phyloP scores from a whole-genome alignment of 148 eudicot species.

The Euryodendron excelsum region DNA sequence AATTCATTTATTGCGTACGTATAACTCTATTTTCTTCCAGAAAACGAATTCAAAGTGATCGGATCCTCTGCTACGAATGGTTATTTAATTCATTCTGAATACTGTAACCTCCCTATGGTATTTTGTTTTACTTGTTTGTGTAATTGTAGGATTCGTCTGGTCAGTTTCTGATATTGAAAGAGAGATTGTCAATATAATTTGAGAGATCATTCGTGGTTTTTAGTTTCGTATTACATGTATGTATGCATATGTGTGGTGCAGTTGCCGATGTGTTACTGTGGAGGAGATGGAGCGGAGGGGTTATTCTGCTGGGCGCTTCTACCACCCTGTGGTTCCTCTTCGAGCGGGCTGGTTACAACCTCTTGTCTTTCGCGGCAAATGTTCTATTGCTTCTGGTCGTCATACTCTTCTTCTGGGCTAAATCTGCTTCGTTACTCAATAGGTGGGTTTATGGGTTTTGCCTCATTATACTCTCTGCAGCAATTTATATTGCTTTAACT shows the following conservation, averaged over 20 bases:
- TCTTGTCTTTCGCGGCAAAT: conserved; percentile 59
- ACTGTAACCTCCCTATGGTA: not conserved
- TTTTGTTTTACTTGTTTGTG: not conserved
- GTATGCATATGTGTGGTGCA: conserved; percentile 23
- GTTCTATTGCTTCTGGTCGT: conserved; percentile 64
- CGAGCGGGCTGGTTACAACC: conserved; percentile 61
- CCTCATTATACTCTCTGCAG: not conserved
- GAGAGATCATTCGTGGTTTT: not conserved
- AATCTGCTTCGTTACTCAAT: conserved; percentile 87
- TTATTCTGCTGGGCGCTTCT: conserved; percentile 42
- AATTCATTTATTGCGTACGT: not conserved
- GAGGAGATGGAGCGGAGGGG: conserved; percentile 54
- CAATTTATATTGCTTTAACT: not conserved
- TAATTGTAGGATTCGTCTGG: not conserved
- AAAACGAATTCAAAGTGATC: conserved; percentile 12
- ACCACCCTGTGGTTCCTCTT: conserved; percentile 74
- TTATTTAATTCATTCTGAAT: not conserved
- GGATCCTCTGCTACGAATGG: conserved; percentile 1
- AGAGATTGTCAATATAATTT: not conserved
- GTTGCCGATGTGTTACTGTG: conserved; percentile 87
- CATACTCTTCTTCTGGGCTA: conserved; percentile 92
- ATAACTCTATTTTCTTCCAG: not conserved
- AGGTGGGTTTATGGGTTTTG: conserved; percentile 44
- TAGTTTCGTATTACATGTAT: not conserved
- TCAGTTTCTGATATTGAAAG: not conserved